phyloP scores from a whole-genome alignment of 192 early-diverging fungal species.

The Coemansia sp. region DNA sequence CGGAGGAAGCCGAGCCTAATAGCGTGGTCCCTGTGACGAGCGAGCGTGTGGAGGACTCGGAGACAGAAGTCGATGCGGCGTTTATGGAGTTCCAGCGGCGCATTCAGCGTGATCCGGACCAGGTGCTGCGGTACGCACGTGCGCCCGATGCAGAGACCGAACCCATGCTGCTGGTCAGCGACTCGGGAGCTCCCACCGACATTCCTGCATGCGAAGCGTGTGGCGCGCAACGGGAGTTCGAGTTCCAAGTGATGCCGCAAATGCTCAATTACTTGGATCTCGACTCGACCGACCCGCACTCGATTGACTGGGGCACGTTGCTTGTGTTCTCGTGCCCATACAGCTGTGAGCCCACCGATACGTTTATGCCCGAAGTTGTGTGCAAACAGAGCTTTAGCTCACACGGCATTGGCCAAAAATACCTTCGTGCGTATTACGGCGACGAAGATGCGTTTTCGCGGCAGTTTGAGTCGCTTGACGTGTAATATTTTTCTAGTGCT shows the following conservation, averaged over 20 bases:
- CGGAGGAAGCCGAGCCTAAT: slow-evolving; percentile 13
- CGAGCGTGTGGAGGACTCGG: slow-evolving; percentile 67
- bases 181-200: slow-evolving; percentile 62
- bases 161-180: slow-evolving; percentile 80
- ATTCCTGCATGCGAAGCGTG: slow-evolving; percentile 75
- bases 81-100: slow-evolving; percentile 91
- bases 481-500: slow-evolving; percentile 9
- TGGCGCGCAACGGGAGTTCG: slow-evolving; percentile 72
- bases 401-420: slow-evolving; percentile 67
- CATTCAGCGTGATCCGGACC: slow-evolving; percentile 72
- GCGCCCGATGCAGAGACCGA: slow-evolving; percentile 30
- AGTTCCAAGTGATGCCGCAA: slow-evolving; percentile 94
- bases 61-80: slow-evolving; percentile 81
- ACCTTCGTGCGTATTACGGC: slow-evolving; percentile 41
- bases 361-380: slow-evolving; percentile 62
- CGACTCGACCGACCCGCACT: slow-evolving; percentile 64
- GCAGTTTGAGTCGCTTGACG: slow-evolving; percentile 38
- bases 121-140: slow-evolving; percentile 75
- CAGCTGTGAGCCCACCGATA: slow-evolving; percentile 62
- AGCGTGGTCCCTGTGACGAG: slow-evolving; percentile 26
- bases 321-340: slow-evolving; percentile 82
- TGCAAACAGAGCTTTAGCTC: slow-evolving; percentile 81
- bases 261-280: slow-evolving; percentile 78
- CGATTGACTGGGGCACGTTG: slow-evolving; percentile 91
- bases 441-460: slow-evolving; percentile 35